Evolutionary conservation across 495 filamentous ascomycete genomes (phyloP).

Genomic region (Paragyromitra xinjiangensis): DNA sequence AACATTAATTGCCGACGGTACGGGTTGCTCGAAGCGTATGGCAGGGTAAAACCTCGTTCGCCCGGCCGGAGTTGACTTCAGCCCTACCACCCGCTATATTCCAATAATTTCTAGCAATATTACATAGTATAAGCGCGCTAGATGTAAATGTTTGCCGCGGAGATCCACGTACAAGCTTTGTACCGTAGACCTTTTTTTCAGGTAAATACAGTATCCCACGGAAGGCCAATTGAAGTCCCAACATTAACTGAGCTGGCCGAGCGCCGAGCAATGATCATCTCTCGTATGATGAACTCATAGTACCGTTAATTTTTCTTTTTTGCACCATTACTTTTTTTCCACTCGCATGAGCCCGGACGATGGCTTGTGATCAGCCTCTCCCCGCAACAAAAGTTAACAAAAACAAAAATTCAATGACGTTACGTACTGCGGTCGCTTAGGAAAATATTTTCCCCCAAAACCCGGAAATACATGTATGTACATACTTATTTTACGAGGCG

Average conservation of each 20-base stretch:
- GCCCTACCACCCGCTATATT: conserved; percentile 21
- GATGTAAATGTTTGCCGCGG: conserved; percentile 17
- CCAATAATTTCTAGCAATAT: background rate
- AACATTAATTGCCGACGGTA: conserved; percentile 25
- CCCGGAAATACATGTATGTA: conserved; percentile 5
- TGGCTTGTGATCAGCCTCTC: conserved; percentile 13
- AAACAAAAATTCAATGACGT: conserved; percentile 26
- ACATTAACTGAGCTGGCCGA: background rate
- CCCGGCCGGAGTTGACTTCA: conserved; percentile 21
- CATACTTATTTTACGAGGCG: conserved; percentile 3
- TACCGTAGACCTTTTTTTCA: background rate
- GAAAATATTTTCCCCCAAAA: conserved; percentile 15
- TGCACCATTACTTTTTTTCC: conserved; percentile 2
- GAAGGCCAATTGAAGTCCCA: background rate
- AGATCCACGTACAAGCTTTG: background rate
- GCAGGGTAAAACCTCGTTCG: conserved; percentile 5
- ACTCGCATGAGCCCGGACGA: background rate
- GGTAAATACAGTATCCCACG: background rate
- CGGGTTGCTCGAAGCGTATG: conserved; percentile 19
- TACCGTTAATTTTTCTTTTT: background rate
- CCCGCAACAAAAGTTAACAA: conserved; percentile 26
- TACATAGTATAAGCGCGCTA: conserved; percentile 26
- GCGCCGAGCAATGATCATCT: background rate
- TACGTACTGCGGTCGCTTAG: conserved; percentile 31
- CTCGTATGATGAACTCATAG: background rate